These are phyloP conservation scores for Phytophthora tubulina DNA, from an alignment of 352 stramenopile species.

Conservation along the genomic window DNA sequence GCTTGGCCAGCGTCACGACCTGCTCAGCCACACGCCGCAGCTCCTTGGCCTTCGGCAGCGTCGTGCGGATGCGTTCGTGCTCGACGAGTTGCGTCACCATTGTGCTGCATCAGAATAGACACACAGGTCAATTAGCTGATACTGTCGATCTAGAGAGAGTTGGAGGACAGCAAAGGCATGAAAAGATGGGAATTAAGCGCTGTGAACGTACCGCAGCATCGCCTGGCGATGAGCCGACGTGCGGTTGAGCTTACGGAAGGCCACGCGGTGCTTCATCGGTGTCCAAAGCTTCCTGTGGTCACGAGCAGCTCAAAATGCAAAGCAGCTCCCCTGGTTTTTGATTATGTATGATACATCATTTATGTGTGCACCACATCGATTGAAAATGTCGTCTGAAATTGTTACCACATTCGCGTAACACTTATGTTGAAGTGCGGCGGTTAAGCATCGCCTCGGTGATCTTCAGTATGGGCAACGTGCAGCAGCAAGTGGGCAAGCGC, in stretches of 20 bases:
- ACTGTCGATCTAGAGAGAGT: slow-evolving; percentile 3
- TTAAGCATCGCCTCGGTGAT: not conserved
- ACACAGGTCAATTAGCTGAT: slow-evolving; percentile 10
- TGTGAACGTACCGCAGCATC: slow-evolving; percentile 92
- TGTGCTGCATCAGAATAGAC: slow-evolving; percentile 64
- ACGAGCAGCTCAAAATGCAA: slow-evolving; percentile 25
- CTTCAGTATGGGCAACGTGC: slow-evolving; percentile 72
- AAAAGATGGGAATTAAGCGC: not conserved
- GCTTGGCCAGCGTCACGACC: slow-evolving; percentile 96
- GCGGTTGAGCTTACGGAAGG: slow-evolving; percentile 93
- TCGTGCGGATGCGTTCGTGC: slow-evolving; percentile 98
- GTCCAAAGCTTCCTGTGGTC: slow-evolving; percentile 34
- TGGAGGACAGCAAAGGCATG: not conserved
- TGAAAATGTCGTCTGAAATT: no score
- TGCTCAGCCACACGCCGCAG: slow-evolving; percentile 94
- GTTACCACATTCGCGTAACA: no score
- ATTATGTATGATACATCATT: not conserved
- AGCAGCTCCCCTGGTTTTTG: not conserved
- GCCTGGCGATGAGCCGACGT: slow-evolving; percentile 95
- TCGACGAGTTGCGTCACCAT: slow-evolving; percentile 98
- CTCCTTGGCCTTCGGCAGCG: slow-evolving; percentile 97
- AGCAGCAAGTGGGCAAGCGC: slow-evolving; percentile 80
- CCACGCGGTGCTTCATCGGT: slow-evolving; percentile 85
- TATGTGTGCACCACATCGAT: no score
- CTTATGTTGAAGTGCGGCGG: slow-evolving; percentile 24